Evolutionary conservation across 2,329 filamentous ascomycete species (phyloP), one percentile per base, ranked within the genome.

Genomic region (Cordyceps cicadae): DNA sequence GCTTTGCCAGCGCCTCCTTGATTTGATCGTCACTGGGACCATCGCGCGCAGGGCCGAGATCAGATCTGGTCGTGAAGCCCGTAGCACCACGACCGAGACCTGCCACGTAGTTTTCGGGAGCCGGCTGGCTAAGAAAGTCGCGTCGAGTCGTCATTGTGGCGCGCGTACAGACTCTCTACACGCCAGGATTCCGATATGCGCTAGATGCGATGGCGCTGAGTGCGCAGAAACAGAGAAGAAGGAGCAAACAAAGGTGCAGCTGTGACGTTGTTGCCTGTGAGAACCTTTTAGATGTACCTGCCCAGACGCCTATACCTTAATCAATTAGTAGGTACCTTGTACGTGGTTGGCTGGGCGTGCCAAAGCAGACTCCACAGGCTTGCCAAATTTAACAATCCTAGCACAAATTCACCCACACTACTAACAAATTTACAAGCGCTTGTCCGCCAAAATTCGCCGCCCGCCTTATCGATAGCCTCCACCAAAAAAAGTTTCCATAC

Each of bases 21-120:
- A 99, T 97, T 76, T 97, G 93, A 72, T 99, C 94, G 69, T 97
- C 93, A 63, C 90, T 96, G 54, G 94, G 94, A 17, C 94, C 94
- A 78, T 97, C 93, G 69, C 93, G 85, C 62, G 93, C 93, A 55
- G 95, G 94, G 62, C 95, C 94, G 62, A 99, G 81, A 82, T 99
- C 94, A 61, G 93, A 97, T 69, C 95, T 87, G 46, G 94, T 99
- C 17, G 94, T 97, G 78, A 99, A 99, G 63, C 95, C 94, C 8
- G 94, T 99, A 24, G 95, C 95, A 77, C 94, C 94, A 81, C 95
- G 89, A 76, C 94, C 94, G 64, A 99, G 87, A 83, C 94, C 94
- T 65, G 94, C 94, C 65, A 99, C 93, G 70, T 93, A 93, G 74
- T 92, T 93, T 69, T 92, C 89, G 14, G 89, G 89, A 60, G 89